Base-by-base conservation (phyloP, 768 basidiomycete species). In the Mycena vitilis region DNA sequence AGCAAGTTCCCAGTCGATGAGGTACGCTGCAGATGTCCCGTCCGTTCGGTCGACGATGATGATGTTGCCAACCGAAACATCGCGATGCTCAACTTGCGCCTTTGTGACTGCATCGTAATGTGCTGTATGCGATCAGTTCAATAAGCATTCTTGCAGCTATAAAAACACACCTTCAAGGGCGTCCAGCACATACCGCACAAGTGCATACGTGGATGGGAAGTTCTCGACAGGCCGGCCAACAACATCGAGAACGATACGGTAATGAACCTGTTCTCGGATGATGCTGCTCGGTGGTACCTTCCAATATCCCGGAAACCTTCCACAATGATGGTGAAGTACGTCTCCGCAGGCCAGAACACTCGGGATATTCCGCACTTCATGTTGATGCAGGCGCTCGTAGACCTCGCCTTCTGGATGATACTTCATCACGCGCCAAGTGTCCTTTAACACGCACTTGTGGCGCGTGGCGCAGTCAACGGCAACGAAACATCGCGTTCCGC, bases 401-500 rank as follows among this genome's bases (percentile, higher is more conserved):
- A 59, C 63, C 15, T 72, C 52, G 25, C 68, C 71, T 36, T 69
- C 71, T 0, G 53, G 60, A 52, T 69, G 67, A 47, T 72, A 72
- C 0, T 55, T 68, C 22, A 47, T 42, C 2, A 72, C 58, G 7
- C 71, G 67, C 71, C 71, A 72, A 12, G 58, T 51, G 47, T 72
- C 71, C 49, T 72, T 72, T 5, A 72, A 23, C 23, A 72, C n/a
- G 48, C 57, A 65, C 5, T 40, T 69, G 2, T n/a, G 53, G 8
- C 40, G 2, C 4, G 68, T 72, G 10, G 52, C 18, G n/a, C 30
- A 42, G 2, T 65, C 54, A 9, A 72, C 54, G 10, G 71, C 71
- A 20, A 72, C 34, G 52, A 72, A 72, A 36, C 71, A 72, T 10
- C 68, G 68, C 5, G 71, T 69, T 20, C 68, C 68, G 45, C 68